phyloP scores from a whole-genome alignment of 305 asterid genomes.

The Fraxinus latifolia region DNA sequence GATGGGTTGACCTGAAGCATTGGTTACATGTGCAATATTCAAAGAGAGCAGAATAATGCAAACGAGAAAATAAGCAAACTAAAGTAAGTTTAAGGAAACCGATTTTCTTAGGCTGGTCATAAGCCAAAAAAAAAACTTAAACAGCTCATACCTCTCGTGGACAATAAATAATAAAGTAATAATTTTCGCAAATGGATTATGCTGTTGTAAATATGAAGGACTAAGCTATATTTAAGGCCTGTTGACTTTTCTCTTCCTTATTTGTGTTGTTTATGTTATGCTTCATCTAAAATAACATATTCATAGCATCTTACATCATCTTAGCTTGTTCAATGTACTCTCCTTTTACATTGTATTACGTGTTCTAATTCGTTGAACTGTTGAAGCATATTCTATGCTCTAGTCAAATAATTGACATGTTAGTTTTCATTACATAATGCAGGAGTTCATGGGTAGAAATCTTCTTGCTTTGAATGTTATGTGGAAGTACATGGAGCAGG shows the following conservation, averaged over 20 bases:
- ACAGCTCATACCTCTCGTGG: too few relatives aligned
- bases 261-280: neutral
- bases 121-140: neutral
- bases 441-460: conserved; percentile 98
- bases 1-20: neutral
- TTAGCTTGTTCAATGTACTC: neutral
- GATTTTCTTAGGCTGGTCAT: neutral
- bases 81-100: neutral
- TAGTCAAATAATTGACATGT: conserved; percentile 7
- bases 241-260: neutral
- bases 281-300: neutral
- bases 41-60: neutral
- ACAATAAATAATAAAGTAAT: too few relatives aligned
- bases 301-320: neutral
- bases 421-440: conserved; percentile 25
- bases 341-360: neutral
- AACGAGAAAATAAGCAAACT: neutral
- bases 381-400: neutral
- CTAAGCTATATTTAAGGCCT: neutral
- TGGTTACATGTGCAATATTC: neutral
- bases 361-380: neutral
- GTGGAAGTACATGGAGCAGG: conserved; percentile 99
- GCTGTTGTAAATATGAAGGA: neutral
- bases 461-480: conserved; percentile 92
- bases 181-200: too few relatives aligned